Base-by-base conservation (phyloP, 495 filamentous ascomycete genomes). In the Neurospora sp. region DNA sequence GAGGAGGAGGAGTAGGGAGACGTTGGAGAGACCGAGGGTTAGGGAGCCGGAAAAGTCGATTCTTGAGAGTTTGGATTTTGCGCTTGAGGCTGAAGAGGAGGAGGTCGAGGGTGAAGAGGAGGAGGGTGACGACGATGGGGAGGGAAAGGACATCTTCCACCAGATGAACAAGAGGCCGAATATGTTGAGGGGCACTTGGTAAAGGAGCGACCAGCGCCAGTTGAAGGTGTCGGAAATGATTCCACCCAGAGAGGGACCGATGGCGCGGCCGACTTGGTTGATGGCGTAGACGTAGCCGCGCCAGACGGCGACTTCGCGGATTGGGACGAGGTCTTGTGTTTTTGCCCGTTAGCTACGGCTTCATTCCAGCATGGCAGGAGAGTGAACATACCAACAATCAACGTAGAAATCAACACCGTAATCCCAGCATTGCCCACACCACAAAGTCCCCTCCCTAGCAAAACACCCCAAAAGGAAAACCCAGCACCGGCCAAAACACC, bases 261-360 rank as follows among this genome's bases (percentile, higher is more conserved):
- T 27, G 2, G 74, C 74, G 14, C 74, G 53, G 3, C 74, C 74
- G n/a, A 73, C 35, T 31, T 75, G 74, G 42, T 75, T 75, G 41
- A 75, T 39, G 3, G 74, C 61, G 42, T 75, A 75, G 8, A 70
- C 74, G 27, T 75, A 75, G 8, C 74, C 70, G 44, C 74, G 71
- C 74, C 74, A 75, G 9, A 75, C 74, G n/a, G 74, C 74, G 6
- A 75, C 74, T 11, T 75, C 74, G 18, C 74, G 74, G 14, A 75
- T 61, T 3, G 74, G 72, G 0, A 75, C 69, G 10, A 73, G 74
- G 48, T 75, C 74, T 74, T n/a, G 27, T 35, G 31, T 31, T 31
- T 22, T 11, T 48, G 9, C 11, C n/a, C 9, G 39, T 72, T 31
- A 72, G 22, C 39, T 31, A 27, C 27, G 27, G 27, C 27, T 27